Base-by-base conservation (phyloP, 23 red algal genomes). In the Gracilaria vermiculophylla region DNA sequence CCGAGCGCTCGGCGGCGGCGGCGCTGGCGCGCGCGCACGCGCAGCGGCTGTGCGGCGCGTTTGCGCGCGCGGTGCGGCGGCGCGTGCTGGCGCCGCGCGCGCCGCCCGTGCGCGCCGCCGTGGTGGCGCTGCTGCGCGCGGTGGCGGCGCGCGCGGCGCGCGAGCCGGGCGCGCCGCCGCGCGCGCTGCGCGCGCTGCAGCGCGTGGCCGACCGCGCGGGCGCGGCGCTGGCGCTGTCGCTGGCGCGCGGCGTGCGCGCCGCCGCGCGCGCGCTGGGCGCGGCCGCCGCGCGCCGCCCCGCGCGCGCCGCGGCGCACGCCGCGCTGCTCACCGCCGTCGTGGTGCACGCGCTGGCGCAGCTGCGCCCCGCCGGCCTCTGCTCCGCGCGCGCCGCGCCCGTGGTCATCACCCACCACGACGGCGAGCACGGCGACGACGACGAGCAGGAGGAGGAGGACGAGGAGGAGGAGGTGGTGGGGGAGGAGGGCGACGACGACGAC, bases 311-410 rank as follows among this genome's bases (percentile, higher is more conserved):
- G 14, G 25, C 62, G 24, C 36, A 33, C 16, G 84, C 84, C 33
- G 20, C 7, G 49, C 37, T 72, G 20, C 41, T 88, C 29, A 34
- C 40, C 43, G 25, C 84, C 11, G 50, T 88, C 16, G 51, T 78
- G 20, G 66, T 76, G 39, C 69, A 88, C 14, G 84, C 84, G 32
- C 41, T 88, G 53, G 84, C 14, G 25, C 84, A 88, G 70, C 41
- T 87, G 17, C 66, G 76, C 6, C 0, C 65, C 43, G 6, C 6
- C 43, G 12, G 24, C 34, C 15, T 7, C 13, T 75, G 69, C 31
- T 25, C 8, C 21, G 25, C 34, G 5, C 7, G 6, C n/a, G 39
- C 69, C 32, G 21, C 31, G 5, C 8, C 27, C 37, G 25, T 10
- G 6, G 32, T 14, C 58, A 10, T 10, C 25, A 14, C 27, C 25